phyloP scores from a whole-genome alignment of 176 grass and related monocot species.

The Aegilops umbellulata region DNA sequence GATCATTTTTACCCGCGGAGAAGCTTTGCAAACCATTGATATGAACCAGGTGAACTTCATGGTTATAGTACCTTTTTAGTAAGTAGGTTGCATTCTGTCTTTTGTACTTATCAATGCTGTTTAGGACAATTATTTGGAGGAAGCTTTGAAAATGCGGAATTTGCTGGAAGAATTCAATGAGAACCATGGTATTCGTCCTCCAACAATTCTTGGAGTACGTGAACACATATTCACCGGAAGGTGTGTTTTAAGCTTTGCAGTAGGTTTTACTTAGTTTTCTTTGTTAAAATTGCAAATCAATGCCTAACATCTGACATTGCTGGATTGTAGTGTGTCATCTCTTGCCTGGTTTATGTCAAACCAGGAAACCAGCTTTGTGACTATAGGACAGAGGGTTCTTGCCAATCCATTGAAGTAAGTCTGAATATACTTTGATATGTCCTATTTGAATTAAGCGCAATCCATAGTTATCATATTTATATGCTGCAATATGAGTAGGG shows the following conservation, averaged over 20 bases:
- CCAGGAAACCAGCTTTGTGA: constrained; percentile 96
- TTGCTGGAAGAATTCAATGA: constrained; percentile 97
- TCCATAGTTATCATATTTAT: constrained; percentile 16
- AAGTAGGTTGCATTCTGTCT: constrained; percentile 12
- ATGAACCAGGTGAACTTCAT: constrained; percentile 85
- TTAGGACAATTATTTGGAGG: constrained; percentile 98
- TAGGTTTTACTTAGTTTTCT: constrained; percentile 9
- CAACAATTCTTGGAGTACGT: constrained; percentile 97
- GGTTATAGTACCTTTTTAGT: constrained; percentile 11
- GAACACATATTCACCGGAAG: constrained; percentile 98
- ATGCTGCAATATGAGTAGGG: neutral
- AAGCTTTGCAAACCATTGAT: constrained; percentile 95
- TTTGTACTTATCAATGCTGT: constrained; percentile 33
- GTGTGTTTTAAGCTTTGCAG: constrained; percentile 40
- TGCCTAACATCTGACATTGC: constrained; percentile 36
- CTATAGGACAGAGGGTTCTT: constrained; percentile 92
- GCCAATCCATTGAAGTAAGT: constrained; percentile 94
- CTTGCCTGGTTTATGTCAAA: constrained; percentile 98
- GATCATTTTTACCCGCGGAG: constrained; percentile 92
- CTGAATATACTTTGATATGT: constrained; percentile 11
- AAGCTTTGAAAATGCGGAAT: constrained; percentile 97
- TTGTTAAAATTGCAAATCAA: constrained; percentile 15
- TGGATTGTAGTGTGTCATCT: constrained; percentile 83
- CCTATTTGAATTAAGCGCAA: neutral
- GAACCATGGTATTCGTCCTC: constrained; percentile 75